Base-by-base conservation (phyloP, 2,329 filamentous ascomycete species). In the Arachnomyces sp. region DNA sequence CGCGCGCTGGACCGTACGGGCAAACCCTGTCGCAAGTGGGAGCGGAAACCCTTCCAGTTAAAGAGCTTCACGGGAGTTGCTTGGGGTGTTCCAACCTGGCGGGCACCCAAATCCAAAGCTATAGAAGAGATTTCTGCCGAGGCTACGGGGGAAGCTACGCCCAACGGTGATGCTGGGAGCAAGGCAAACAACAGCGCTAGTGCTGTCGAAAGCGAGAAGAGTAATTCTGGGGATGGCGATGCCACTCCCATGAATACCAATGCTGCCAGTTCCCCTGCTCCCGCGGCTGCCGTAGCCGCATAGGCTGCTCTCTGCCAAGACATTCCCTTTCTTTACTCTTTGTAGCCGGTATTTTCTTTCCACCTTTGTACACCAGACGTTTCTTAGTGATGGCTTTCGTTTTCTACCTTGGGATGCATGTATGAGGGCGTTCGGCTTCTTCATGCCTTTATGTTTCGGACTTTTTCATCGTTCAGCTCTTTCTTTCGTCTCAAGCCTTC, bases 1-100 rank as follows among this genome's bases (percentile, higher is more conserved):
- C 86, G 92, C 40, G 90, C 92, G 9, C 83, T 98, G 49, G 92
- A 98, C 64, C 82, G 90, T 45, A 84, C 84, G 6, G 90, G 90
- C 50, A 84, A 90, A 56, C 89, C 92, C 7, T 95, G 89, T 64
- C 84, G 90, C 49, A 89, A 81, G 61, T 98, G 92, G 92, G 73
- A 79, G 59, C 85, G 81, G 62, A 87, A 87, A 48, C 76, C 80
- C 41, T 86, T 96, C 59, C 74, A 73, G 36, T 71, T 96, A 52
- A 94, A 94, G 72, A 94, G 82, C 63, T 96, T 96, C 61, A 95
- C 90, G 1, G 90, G 90, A 39, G 76, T 87, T 12, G 58, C 76
- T 25, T 95, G 89, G 88, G 77, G 83, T 48, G 73, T 94, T 34
- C 75, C 81, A 14, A 81, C 85, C 40, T 96, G 90, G 88, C 81